Evolutionary conservation across 495 filamentous ascomycete species (phyloP).

Genomic region (Tuber umbilicatum): DNA sequence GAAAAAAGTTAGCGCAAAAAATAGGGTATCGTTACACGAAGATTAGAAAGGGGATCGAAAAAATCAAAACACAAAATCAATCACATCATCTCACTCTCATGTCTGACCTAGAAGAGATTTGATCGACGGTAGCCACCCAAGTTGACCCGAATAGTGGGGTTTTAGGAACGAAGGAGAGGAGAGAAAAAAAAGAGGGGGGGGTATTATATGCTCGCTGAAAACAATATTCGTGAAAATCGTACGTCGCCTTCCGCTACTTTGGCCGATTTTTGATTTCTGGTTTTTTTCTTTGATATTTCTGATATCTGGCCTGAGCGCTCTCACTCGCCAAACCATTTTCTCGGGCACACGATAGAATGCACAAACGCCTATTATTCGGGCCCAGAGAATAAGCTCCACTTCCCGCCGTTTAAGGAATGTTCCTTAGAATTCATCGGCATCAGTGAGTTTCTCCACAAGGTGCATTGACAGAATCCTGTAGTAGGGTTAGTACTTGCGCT

Average conservation of each 20-base stretch:
- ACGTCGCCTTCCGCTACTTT: not conserved
- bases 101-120: not conserved
- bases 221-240: slow-evolving; percentile 2
- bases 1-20: not conserved
- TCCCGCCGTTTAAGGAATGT: not conserved
- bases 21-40: not conserved
- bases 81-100: not conserved
- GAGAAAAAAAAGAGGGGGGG: not conserved
- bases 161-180: not conserved
- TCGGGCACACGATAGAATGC: not conserved
- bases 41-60: not conserved
- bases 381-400: not conserved
- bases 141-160: not conserved
- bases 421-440: slow-evolving; percentile 11
- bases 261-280: not conserved
- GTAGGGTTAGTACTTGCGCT: slow-evolving; percentile 13
- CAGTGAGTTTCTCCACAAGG: slow-evolving; percentile 39
- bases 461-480: slow-evolving; percentile 42
- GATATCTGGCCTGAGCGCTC: not conserved
- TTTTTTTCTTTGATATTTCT: not conserved
- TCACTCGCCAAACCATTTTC: not conserved
- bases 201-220: slow-evolving; percentile 4
- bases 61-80: not conserved
- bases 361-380: not conserved
- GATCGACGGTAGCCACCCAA: not conserved